Evolutionary conservation across 2,329 filamentous ascomycete genomes (phyloP), one percentile per base, ranked within the genome.

Genomic region (Xylariaceae sp.): DNA sequence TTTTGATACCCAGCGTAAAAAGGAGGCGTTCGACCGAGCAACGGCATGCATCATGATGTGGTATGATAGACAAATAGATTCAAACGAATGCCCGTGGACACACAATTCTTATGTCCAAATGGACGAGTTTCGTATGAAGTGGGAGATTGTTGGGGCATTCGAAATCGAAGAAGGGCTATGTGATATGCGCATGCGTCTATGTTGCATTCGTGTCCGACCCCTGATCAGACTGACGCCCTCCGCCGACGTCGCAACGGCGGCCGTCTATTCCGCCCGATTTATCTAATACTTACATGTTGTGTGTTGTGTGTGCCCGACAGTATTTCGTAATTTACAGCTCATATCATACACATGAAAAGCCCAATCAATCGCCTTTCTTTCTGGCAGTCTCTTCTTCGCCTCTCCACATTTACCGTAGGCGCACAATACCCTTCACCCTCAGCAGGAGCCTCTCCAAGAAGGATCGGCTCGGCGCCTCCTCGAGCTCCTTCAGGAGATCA

Each of bases 401-500:
- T 42, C 37, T 42, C 37, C 37, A 30, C 37, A 10, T 48, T 23
- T 75, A 86, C 66, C 80, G 74, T 59, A 87, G 74, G 61, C 85
- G 77, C 61, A 88, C 78, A 72, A 85, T 78, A 9, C 86, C 85
- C 62, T 80, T 79, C 63, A 87, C 68, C 62, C 78, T 78, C 68
- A 86, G 82, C 61, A 76, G 73, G 53, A 84, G 61, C 56, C 80
- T 76, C 53, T 79, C 76, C 18, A 82, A 68, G 75, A 78, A 84
- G 6, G 79, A 79, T 59, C 86, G 75, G 47, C 75, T 80, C 1
- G 86, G 86, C 2, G 83, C 85, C 65, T 82, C 82, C 42, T 88
- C 82, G 23, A 89, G 78, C 71, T 89, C 86, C 56, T 74, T 76
- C 0, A 87, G 70, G 35, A 89, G 72, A 64, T 87, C 82, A 17